These are phyloP conservation scores for Corinectria fuckeliana DNA, from an alignment of 2,329 filamentous ascomycete genomes.

Conservation along the genomic window DNA sequence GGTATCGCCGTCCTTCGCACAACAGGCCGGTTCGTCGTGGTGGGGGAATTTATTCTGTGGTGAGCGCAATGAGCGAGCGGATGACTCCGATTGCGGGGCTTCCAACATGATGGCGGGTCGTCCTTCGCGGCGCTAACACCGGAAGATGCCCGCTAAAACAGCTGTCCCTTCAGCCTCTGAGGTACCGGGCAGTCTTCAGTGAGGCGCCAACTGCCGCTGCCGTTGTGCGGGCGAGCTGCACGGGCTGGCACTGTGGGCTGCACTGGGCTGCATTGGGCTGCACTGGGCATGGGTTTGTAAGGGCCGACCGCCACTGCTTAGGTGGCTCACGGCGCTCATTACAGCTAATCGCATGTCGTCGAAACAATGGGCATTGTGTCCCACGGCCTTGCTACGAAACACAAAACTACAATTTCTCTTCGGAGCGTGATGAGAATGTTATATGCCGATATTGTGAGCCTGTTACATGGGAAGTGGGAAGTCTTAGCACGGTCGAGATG, in stretches of 20 bases:
- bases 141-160: conserved; percentile 21
- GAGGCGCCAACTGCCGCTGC: neutral
- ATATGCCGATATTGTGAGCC: neutral
- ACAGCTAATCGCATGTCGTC: conserved; percentile 25
- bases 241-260: neutral
- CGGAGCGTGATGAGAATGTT: neutral
- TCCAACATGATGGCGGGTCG: conserved; percentile 34
- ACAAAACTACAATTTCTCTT: neutral
- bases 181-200: conserved; percentile 23
- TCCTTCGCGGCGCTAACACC: conserved; percentile 21
- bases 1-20: neutral
- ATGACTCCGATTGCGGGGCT: conserved; percentile 39
- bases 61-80: conserved; percentile 22
- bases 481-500: neutral
- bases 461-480: too few species aligned
- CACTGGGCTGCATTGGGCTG: neutral
- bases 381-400: neutral
- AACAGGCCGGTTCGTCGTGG: conserved; percentile 14
- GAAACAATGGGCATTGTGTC: neutral
- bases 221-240: neutral
- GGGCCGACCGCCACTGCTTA: neutral
- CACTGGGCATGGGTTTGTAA: conserved; percentile 8
- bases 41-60: conserved; percentile 33
- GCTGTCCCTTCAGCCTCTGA: conserved; percentile 11
- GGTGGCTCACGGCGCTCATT: neutral